A percentile compares a stretch with the other conserved stretches of the same genome.
These are phyloP conservation scores for Stevia rebaudiana DNA, from an alignment of 140 eudicot species.

Conservation along the genomic window DNA sequence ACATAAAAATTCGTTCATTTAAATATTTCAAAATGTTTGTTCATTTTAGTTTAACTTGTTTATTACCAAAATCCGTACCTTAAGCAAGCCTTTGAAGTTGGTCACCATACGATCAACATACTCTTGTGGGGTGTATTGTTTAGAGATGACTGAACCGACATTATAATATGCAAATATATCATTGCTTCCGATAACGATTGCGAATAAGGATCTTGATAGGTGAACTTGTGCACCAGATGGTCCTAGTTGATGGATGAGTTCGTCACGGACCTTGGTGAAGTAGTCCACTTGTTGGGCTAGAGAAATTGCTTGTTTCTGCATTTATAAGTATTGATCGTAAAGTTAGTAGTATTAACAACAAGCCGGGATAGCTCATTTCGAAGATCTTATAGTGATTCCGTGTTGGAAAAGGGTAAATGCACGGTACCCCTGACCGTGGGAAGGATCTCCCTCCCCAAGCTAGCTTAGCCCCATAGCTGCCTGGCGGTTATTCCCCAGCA, in stretches of 20 bases:
- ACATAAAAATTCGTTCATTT: not conserved
- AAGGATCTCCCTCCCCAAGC: no score
- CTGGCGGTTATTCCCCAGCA: no score
- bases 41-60: not conserved
- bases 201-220: constrained; percentile 52
- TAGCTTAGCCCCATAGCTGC: no score
- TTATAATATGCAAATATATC: constrained; percentile 49
- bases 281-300: constrained; percentile 46
- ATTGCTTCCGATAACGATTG: constrained; percentile 68
- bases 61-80: constrained; percentile 36
- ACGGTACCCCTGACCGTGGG: no score
- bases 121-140: constrained; percentile 41
- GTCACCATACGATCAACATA: constrained; percentile 55
- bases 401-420: no score
- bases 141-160: constrained; percentile 18
- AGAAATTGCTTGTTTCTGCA: constrained; percentile 45
- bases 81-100: constrained; percentile 35
- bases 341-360: not conserved
- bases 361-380: no score
- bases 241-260: constrained; percentile 39
- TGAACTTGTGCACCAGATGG: constrained; percentile 33
- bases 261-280: constrained; percentile 34
- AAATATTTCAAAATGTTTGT: not conserved
- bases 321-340: fast-evolving
- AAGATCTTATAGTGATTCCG: no score